Evolutionary conservation across 179 eudicot genomes (phyloP).

Genomic region (Drosera spatulata): DNA sequence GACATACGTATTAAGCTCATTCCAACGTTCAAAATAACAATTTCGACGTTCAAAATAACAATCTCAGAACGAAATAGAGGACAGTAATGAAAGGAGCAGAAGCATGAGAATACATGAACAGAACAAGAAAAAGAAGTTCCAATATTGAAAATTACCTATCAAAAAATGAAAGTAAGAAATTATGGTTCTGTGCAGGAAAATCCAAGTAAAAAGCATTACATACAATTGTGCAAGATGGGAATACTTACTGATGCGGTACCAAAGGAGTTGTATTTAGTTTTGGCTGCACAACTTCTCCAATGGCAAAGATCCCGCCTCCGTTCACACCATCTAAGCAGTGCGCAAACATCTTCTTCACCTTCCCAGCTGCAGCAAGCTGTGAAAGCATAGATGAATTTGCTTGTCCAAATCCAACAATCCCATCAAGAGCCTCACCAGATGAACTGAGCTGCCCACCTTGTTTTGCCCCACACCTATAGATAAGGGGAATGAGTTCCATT

Average conservation of each 20-base stretch:
- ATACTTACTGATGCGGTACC: constrained; percentile 56
- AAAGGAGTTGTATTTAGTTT: constrained; percentile 50
- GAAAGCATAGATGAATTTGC: constrained; percentile 73
- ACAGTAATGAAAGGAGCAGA: not conserved
- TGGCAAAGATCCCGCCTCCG: constrained; percentile 85
- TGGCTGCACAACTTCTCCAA: constrained; percentile 72
- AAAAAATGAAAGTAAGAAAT: too few species aligned
- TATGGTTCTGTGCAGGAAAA: too few species aligned
- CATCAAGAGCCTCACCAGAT: constrained; percentile 63
- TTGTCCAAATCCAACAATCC: constrained; percentile 84
- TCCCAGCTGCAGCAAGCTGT: constrained; percentile 61
- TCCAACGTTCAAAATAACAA: not conserved
- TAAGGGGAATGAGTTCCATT: not conserved
- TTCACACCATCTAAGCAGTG: constrained; percentile 65
- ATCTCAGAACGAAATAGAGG: too few species aligned
- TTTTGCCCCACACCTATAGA: constrained; percentile 54
- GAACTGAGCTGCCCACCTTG: constrained; percentile 62
- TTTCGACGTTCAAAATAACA: not conserved
- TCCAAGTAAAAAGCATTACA: too few species aligned
- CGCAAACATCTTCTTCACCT: constrained; percentile 59
- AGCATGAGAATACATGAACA: not conserved
- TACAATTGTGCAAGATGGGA: constrained; percentile 6
- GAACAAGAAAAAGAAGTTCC: too few species aligned
- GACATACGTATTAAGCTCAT: constrained; percentile 12
- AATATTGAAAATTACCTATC: too few species aligned